Base-by-base conservation (phyloP, 371 early-diverging fungal genomes). In the Enterospora canceri region DNA sequence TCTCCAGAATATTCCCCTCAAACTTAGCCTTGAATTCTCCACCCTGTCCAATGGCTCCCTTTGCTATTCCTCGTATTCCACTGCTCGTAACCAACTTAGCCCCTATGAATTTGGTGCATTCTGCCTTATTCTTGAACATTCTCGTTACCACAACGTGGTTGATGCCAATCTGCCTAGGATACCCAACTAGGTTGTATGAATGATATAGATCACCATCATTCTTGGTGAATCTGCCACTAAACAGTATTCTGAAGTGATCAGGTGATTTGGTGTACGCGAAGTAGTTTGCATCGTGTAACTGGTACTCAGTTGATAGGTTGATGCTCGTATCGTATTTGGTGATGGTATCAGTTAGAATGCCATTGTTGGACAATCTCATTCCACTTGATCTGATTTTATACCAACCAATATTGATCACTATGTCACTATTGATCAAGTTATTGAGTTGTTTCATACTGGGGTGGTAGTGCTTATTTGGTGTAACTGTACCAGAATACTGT, bases 21-120 rank as follows among this genome's bases (percentile, higher is more conserved):
- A 98, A 98, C 1, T 93, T 90, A 5, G 94, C 96, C 72, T 97
- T 87, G 87, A 91, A 96, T 32, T 83, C 83, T n/a, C 99, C 99
- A 31, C 88, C 88, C n/a, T 75, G 57, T 8, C 71, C 75, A 19
- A 72, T 67, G 1, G 86, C 84, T 80, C 91, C 94, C 81, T 97
- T 97, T 59, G 97, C 87, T 74, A 90, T 89, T 62, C 99, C 99
- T 72, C 97, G 86, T 68, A 99, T 89, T 28, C 97, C 97, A 71
- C 88, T 88, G 18, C 92, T 94, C 0, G 93, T 94, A 40, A 91
- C 86, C 59, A 99, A 85, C 50, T 84, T 84, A 1, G 92, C 97
- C 30, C 92, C 92, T 79, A 92, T 90, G 77, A 97, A 95, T 80
- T 91, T 90, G 70, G 89, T 89, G n/a, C 94, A 97, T 78, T 99